Evolutionary conservation across 352 stramenopile genomes (phyloP).

Genomic region (Phytophthora pisi): DNA sequence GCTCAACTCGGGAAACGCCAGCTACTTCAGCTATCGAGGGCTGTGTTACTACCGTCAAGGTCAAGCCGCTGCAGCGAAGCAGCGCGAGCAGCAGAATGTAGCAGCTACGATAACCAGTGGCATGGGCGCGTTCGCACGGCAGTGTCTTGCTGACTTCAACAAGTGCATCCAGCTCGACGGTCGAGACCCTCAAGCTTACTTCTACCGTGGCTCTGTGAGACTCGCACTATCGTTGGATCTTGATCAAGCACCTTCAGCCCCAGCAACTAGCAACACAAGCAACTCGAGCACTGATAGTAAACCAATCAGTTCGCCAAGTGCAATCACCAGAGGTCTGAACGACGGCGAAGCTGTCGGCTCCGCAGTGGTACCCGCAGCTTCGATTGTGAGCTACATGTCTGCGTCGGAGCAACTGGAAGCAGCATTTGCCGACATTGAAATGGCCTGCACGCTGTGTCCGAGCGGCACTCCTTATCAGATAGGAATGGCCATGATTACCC

Average conservation of each 20-base stretch:
- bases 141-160: conserved; percentile 75
- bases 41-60: conserved; percentile 78
- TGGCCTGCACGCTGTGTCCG: conserved; percentile 66
- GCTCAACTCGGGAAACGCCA: conserved; percentile 60
- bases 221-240: conserved; percentile 66
- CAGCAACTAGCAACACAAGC: not conserved
- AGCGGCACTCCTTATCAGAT: conserved; percentile 56
- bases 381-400: conserved; percentile 29
- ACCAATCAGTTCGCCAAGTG: conserved; percentile 13
- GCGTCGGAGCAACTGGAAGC: conserved; percentile 66
- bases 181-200: conserved; percentile 76
- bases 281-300: conserved; percentile 12
- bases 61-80: conserved; percentile 21
- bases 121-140: conserved; percentile 42
- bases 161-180: conserved; percentile 75
- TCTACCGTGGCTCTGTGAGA: conserved; percentile 73
- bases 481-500: conserved; percentile 78
- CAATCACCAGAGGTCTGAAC: not conserved
- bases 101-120: conserved; percentile 19
- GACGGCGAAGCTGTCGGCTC: conserved; percentile 13
- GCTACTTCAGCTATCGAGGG: conserved; percentile 71
- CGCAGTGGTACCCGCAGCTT: conserved; percentile 3
- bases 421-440: conserved; percentile 77
- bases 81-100: conserved; percentile 13
- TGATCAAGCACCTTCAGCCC: conserved; percentile 25